Percentiles rank a stretch among this genome's conserved stretches.
Evolutionary conservation across 2,329 filamentous ascomycete species (phyloP).

Genomic region (Aspergillus piperis): DNA sequence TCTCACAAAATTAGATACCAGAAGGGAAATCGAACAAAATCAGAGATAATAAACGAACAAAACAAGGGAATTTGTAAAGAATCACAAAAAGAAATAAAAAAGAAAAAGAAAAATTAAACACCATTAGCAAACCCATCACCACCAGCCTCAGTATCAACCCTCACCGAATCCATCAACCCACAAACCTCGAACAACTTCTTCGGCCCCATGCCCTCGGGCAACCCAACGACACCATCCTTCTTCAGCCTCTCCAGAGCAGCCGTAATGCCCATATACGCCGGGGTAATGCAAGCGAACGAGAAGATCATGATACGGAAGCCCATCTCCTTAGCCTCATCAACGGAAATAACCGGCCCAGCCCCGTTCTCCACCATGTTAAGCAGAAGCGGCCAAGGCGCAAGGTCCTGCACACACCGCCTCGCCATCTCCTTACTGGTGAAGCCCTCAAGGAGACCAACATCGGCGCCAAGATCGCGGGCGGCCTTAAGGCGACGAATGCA

Average conservation of each 20-base stretch:
- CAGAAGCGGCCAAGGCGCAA: conserved; percentile 43
- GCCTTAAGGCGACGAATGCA: conserved; percentile 41
- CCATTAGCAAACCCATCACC: conserved; percentile 34
- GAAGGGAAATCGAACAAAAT: background rate
- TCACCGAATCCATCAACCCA: conserved; percentile 43
- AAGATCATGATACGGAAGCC: conserved; percentile 49
- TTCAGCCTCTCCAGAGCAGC: conserved; percentile 37
- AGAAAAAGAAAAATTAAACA: conserved; percentile 17
- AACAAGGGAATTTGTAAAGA: background rate
- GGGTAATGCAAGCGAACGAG: conserved; percentile 40
- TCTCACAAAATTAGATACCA: background rate
- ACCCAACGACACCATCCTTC: conserved; percentile 37
- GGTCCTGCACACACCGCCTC: conserved; percentile 36
- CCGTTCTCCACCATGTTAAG: conserved; percentile 50
- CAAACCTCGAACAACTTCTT: conserved; percentile 45
- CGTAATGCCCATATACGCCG: conserved; percentile 41
- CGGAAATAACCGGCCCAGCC: conserved; percentile 39
- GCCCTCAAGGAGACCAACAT: conserved; percentile 46
- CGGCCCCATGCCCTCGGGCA: conserved; percentile 33
- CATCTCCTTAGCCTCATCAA: conserved; percentile 42
- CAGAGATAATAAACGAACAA: background rate
- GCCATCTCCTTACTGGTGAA: conserved; percentile 42
- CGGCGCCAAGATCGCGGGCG: conserved; percentile 41
- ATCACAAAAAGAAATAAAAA: background rate
- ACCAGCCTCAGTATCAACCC: conserved; percentile 42